Base-by-base conservation (phyloP, 1,284 basidiomycete genomes). In the Xerocomus cyaneibrunnescens region DNA sequence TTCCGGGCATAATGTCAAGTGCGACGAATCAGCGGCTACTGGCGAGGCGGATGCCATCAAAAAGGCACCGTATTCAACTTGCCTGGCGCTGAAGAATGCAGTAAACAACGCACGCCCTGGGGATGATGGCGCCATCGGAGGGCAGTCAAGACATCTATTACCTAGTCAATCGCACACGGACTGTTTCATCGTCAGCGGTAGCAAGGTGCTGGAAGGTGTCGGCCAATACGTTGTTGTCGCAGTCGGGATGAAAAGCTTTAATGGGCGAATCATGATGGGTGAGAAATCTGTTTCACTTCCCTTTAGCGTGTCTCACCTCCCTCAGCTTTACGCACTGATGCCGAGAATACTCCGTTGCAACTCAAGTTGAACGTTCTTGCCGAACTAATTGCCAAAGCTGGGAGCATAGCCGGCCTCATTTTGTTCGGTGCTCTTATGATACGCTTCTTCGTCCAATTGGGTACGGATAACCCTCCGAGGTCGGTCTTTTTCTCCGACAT, bases 261-360 rank as follows among this genome's bases (percentile, higher is more conserved):
- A 98, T 69, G 96, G 96, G 50, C 85, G 94, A 44, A 94, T 96
- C 65, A 92, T 96, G 89, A 94, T 94, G 85, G 87, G 92, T 94
- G 64, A 43, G 13, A 40, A 27, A 48, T 45, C 41, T 45, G 12
- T 17, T 22, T 12, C 21, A 19, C n/a, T 22, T 51, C 5, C 7
- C 3, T n/a, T 50, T 40, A 53, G 36, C 39, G 50, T 44, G 53
- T 54, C 45, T 62, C 31, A 68, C 31, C 2, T 36, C 5, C 17
- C 19, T 32, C 55, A 91, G 89, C 87, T 45, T 79, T 97, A 32
- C 88, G 88, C 36, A 84, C 84, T 10, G 90, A 92, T 48, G 67
- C 85, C 2, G 92, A 94, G 65, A 84, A 86, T 58, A 98, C 97
- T 0, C 97, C 96, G 0, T 79, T 99, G 14, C 97, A 99, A 72